These are phyloP conservation scores for Cochlearia excelsa DNA, from an alignment of 345 rosid species.

Conservation along the genomic window DNA sequence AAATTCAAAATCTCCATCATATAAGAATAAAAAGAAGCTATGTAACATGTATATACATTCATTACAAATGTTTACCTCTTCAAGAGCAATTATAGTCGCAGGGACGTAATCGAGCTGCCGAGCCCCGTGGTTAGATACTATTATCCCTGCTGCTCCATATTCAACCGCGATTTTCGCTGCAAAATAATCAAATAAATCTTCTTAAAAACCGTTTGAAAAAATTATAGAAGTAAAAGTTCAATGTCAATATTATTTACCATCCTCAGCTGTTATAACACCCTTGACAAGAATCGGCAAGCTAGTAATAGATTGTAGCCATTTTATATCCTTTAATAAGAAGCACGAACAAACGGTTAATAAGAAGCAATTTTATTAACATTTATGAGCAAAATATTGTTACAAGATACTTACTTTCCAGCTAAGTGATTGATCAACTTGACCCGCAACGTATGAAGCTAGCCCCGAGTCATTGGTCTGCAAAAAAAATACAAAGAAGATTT, in stretches of 20 bases:
- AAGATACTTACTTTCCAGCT: constrained; percentile 73
- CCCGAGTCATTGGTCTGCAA: constrained; percentile 81
- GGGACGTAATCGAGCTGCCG: constrained; percentile 46
- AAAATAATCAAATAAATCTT: constrained; percentile 1
- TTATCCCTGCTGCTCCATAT: constrained; percentile 82
- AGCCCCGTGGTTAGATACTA: constrained; percentile 81
- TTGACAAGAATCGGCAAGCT: constrained; percentile 86
- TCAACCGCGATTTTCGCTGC: constrained; percentile 74
- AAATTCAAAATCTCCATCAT: neutral
- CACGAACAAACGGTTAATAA: too few relatives aligned
- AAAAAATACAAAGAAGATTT: neutral
- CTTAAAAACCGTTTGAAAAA: neutral
- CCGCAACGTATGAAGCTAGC: constrained; percentile 82
- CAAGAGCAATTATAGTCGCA: constrained; percentile 76
- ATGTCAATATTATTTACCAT: constrained; percentile 44
- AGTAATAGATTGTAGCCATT: constrained; percentile 93
- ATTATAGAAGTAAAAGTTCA: neutral
- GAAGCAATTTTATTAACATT: too few relatives aligned
- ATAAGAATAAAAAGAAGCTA: neutral
- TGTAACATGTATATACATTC: neutral
- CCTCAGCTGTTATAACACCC: constrained; percentile 91
- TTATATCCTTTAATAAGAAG: constrained; percentile 54
- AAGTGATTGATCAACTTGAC: constrained; percentile 74
- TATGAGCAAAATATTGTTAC: neutral
- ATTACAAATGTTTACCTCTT: constrained; percentile 52